Conservation (phyloP, 1,284 basidiomycete species). For the Mycena sp. region DNA sequence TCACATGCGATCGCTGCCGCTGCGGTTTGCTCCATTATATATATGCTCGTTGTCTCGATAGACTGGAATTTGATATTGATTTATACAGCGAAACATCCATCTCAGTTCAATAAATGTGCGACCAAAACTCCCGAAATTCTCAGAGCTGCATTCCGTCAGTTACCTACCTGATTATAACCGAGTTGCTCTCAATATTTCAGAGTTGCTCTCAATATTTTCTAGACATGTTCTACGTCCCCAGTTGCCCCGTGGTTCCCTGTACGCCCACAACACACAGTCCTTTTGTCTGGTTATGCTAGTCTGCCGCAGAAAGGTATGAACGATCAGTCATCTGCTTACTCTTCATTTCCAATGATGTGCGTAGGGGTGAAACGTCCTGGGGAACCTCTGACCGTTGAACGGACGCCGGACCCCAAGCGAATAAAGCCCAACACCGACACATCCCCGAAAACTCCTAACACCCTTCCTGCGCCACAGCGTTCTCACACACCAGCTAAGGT, state of each 20-base stretch:
- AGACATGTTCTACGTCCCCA: conserved; percentile 49
- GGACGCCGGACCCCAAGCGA: conserved; percentile 48
- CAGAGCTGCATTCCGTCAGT: conserved; percentile 56
- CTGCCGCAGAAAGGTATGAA: conserved; percentile 48
- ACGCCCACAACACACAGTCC: conserved; percentile 53
- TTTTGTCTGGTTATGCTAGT: conserved; percentile 57
- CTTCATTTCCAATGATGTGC: neutral
- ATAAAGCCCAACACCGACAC: conserved; percentile 35
- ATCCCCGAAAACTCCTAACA: conserved; percentile 31
- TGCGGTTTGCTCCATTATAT: too few relatives aligned
- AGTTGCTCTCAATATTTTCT: conserved; percentile 16
- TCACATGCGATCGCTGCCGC: too few relatives aligned
- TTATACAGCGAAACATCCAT: conserved; percentile 65
- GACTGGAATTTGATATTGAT: too few relatives aligned
- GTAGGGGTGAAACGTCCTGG: conserved; percentile 43
- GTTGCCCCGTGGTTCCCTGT: conserved; percentile 67
- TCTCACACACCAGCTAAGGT: conserved; percentile 6
- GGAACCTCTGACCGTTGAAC: conserved; percentile 38
- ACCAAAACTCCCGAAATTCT: conserved; percentile 55
- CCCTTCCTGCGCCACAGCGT: conserved; percentile 17
- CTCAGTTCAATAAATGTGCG: conserved; percentile 61
- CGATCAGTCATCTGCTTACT: conserved; percentile 13
- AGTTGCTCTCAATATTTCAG: neutral
- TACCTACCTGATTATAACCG: too few relatives aligned
- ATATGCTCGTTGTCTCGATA: too few relatives aligned